Conservation (phyloP, 106 monocot species). For the Dendrobium catenatum region DNA sequence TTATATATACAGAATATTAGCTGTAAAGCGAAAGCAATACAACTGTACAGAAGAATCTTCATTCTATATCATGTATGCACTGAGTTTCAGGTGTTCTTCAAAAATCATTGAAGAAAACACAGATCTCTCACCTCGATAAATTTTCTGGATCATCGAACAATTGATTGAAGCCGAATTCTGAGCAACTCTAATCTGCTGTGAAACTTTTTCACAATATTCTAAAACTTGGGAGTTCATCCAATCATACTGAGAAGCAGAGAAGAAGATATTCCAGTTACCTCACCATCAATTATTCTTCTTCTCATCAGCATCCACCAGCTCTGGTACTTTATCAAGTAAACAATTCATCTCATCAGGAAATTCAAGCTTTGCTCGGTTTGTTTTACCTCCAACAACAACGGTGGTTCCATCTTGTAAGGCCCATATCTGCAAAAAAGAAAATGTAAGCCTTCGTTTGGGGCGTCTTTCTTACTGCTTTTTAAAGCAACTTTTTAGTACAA, state of each 20-base stretch:
- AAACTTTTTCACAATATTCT: not conserved
- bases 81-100: not conserved
- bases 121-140: not conserved
- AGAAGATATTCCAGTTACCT: too few relatives aligned
- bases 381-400: constrained; percentile 83
- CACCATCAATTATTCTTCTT: not conserved
- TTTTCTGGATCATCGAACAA: not conserved
- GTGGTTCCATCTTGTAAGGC: constrained; percentile 93
- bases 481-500: too few relatives aligned
- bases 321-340: constrained; percentile 72
- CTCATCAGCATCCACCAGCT: constrained; percentile 38
- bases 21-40: not conserved
- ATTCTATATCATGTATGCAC: not conserved
- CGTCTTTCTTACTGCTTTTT: too few relatives aligned
- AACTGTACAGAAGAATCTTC: not conserved
- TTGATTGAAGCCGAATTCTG: not conserved
- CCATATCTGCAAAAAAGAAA: constrained; percentile 61
- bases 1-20: not conserved
- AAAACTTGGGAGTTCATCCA: not conserved
- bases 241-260: too few relatives aligned
- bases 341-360: constrained; percentile 83
- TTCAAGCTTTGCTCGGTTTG: constrained; percentile 85
- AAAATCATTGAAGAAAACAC: not conserved
- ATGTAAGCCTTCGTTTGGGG: too few relatives aligned
- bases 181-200: not conserved